Evolutionary conservation across 164 flowering plant genomes (phyloP), one percentile per base, ranked within the genome.

Genomic region (Akebia trifoliata): DNA sequence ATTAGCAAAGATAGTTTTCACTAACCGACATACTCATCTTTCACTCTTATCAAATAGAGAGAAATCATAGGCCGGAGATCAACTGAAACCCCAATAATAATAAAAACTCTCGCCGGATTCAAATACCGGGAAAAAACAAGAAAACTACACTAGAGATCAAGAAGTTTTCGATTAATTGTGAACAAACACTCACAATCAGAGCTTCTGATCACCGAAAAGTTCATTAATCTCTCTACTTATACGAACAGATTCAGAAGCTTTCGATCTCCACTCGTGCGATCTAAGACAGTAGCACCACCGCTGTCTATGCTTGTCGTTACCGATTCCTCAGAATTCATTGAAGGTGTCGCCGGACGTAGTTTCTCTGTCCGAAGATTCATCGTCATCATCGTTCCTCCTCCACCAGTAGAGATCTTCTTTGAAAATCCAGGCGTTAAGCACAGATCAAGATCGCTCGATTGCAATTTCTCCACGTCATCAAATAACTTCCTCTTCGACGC

Each of bases 321-420:
- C 22, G 54, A 55, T 40, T 77, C 83, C 43, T 78, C 87, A 3
- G 88, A 77, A 43, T 64, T 74, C 79, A 69, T 72, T 32, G 82
- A 77, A 36, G 81, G 81, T 22, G 72, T 75, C 8, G 49, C 14
- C 18, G 71, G 70, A 7, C 84, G 81, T 20, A 75, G 65, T 32
- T 54, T 37, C 28, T 78, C 74, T 29, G 49, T 38, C 26, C 8
- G 34, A 12, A 11, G 34, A 26, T 12, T n/a, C n/a, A 8, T 17
- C 4, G 10, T 10, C 6, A 32, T 17, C 15, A 1, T 4, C n/a
- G n/a, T n/a, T n/a, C n/a, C n/a, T n/a, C n/a, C n/a, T 7, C 34
- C 18, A 2, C 30, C 15, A 26, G 47, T 48, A 4, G 34, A 11
- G 22, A 40, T 54, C 5, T 56, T 31, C 28, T 48, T 31, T 55